A percentile compares a stretch with the other conserved stretches of the same genome.
These are phyloP conservation scores for Suillus cothurnatus DNA, from an alignment of 768 basidiomycete genomes.

Conservation along the genomic window DNA sequence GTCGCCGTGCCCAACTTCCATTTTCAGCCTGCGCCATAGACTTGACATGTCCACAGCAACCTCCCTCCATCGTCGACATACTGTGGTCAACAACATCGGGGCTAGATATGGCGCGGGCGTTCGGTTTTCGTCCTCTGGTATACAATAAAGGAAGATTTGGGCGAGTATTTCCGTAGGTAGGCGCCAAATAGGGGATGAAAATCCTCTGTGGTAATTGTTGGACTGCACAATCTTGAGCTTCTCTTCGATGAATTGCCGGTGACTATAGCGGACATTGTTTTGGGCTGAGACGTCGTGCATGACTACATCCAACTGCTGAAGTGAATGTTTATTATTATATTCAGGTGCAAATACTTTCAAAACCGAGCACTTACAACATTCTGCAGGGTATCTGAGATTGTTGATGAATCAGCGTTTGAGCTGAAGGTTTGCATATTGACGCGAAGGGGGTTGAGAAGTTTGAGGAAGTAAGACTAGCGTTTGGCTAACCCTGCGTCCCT, in stretches of 20 bases:
- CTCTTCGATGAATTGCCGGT: not conserved
- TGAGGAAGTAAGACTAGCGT: not conserved
- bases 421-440: not conserved
- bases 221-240: not conserved
- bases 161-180: too few relatives aligned
- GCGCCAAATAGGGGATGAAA: too few relatives aligned
- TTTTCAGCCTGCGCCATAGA: too few relatives aligned
- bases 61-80: too few relatives aligned
- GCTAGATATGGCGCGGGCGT: too few relatives aligned
- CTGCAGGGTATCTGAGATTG: not conserved
- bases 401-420: not conserved
- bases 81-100: too few relatives aligned
- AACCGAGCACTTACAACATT: not conserved
- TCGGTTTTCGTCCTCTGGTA: too few relatives aligned
- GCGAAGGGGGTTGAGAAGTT: not conserved
- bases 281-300: not conserved
- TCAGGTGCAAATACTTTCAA: not conserved
- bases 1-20: too few relatives aligned
- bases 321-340: not conserved
- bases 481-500: not conserved
- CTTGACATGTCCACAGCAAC: too few relatives aligned
- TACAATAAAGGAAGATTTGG: too few relatives aligned
- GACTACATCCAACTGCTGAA: not conserved
- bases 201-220: too few relatives aligned
- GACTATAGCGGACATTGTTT: not conserved